Evolutionary conservation across 169 alveolate genomes (phyloP).

Genomic region (Plasmodium inui): DNA sequence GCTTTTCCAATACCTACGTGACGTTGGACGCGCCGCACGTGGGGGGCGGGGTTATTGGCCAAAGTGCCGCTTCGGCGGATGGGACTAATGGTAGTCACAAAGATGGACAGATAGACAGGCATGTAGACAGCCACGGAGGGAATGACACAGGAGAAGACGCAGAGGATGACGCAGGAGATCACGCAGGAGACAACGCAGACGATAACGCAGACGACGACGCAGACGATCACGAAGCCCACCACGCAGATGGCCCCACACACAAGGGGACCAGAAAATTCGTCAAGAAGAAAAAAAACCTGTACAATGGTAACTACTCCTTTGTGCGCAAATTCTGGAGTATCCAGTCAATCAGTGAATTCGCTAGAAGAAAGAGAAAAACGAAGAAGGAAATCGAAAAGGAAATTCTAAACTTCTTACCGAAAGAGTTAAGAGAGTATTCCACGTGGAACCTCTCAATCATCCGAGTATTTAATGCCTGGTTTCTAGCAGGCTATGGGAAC

Average conservation of each 20-base stretch:
- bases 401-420: constrained; percentile 43
- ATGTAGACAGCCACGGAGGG: not conserved
- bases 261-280: not conserved
- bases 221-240: not conserved
- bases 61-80: not conserved
- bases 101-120: not conserved
- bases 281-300: constrained; percentile 34
- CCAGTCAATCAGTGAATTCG: not conserved
- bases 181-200: not conserved
- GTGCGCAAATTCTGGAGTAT: constrained; percentile 9
- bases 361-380: not conserved
- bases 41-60: not conserved
- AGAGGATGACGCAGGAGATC: not conserved
- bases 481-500: constrained; percentile 71
- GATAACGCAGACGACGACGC: too few relatives aligned
- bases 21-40: not conserved
- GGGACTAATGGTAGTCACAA: not conserved
- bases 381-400: constrained; percentile 2
- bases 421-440: constrained; percentile 61
- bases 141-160: not conserved
- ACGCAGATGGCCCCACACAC: not conserved
- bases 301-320: constrained; percentile 38
- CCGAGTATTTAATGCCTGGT: constrained; percentile 72
- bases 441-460: constrained; percentile 59
- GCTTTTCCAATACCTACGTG: constrained; percentile 52